phyloP scores from a whole-genome alignment of 1,284 basidiomycete species.

The Papiliotrema flavescens region DNA sequence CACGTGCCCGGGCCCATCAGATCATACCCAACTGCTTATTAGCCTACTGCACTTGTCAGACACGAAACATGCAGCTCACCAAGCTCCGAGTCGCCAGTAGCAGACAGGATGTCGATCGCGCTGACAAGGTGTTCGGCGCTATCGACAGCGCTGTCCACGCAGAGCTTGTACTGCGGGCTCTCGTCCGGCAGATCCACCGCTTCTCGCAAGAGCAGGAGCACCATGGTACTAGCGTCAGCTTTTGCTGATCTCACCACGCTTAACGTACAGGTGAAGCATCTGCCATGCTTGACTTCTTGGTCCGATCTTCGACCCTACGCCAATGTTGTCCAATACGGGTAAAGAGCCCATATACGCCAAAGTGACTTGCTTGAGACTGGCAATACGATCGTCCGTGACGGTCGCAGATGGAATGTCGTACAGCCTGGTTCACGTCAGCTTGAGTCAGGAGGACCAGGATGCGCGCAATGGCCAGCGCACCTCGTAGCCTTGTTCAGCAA shows the following conservation, averaged over 20 bases:
- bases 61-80: not conserved
- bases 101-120: not conserved
- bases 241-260: not conserved
- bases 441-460: too few relatives aligned
- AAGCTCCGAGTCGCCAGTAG: not conserved
- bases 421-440: slow-evolving; percentile 5
- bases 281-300: slow-evolving; percentile 1
- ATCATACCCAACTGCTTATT: not conserved
- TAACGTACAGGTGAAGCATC: slow-evolving; percentile 1
- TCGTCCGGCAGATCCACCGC: not conserved
- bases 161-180: not conserved
- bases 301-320: not conserved
- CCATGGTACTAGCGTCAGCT: slow-evolving; percentile 3
- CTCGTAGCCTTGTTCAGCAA: slow-evolving; percentile 19
- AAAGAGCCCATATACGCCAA: slow-evolving; percentile 23
- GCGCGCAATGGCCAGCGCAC: slow-evolving; percentile 19
- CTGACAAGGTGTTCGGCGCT: not conserved
- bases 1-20: not conserved
- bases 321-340: not conserved
- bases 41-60: not conserved
- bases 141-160: not conserved
- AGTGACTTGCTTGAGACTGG: slow-evolving; percentile 17
- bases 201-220: not conserved
- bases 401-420: slow-evolving; percentile 14
- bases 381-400: slow-evolving; percentile 15